A percentile compares a stretch with the other conserved stretches of the same genome.
Evolutionary conservation across 192 early-diverging fungal species (phyloP).

Genomic region (Coemansia erecta): DNA sequence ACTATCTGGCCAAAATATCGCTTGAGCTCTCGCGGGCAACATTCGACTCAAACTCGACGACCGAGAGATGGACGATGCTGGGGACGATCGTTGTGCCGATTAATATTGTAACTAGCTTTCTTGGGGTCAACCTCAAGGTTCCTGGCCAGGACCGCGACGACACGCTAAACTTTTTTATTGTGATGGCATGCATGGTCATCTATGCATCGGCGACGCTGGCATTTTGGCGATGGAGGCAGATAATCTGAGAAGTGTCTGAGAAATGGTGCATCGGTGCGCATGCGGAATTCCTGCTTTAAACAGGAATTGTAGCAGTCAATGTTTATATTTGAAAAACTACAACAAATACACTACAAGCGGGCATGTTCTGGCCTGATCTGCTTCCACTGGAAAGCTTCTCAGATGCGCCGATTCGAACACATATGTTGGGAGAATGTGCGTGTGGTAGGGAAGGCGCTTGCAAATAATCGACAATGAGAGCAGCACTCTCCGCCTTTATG

Average conservation of each 20-base stretch:
- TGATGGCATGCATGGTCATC: conserved; percentile 44
- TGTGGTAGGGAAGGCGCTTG: too few species aligned
- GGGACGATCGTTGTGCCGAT: conserved; percentile 52
- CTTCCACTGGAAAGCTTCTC: too few species aligned
- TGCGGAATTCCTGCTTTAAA: too few species aligned
- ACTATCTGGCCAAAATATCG: conserved; percentile 74
- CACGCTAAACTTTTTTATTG: conserved; percentile 53
- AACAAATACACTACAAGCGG: too few species aligned
- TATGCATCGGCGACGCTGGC: conserved; percentile 38
- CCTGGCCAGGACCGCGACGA: conserved; percentile 63
- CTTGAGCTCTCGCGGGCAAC: conserved; percentile 61
- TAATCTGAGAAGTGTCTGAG: conserved; percentile 7
- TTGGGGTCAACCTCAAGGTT: conserved; percentile 69
- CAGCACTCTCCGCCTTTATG: too few species aligned
- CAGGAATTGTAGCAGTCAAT: too few species aligned
- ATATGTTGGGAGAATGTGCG: too few species aligned
- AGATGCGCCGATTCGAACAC: too few species aligned
- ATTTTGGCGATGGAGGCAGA: conserved; percentile 49
- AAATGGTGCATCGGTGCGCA: too few species aligned
- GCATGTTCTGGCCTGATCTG: too few species aligned
- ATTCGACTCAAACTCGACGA: conserved; percentile 39
- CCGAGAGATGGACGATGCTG: conserved; percentile 53
- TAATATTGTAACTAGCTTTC: conserved; percentile 57
- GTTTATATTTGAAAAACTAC: too few species aligned
- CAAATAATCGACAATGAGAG: too few species aligned